Conservation (phyloP, 2,329 filamentous ascomycete genomes). For the Penicillium nordicum region DNA sequence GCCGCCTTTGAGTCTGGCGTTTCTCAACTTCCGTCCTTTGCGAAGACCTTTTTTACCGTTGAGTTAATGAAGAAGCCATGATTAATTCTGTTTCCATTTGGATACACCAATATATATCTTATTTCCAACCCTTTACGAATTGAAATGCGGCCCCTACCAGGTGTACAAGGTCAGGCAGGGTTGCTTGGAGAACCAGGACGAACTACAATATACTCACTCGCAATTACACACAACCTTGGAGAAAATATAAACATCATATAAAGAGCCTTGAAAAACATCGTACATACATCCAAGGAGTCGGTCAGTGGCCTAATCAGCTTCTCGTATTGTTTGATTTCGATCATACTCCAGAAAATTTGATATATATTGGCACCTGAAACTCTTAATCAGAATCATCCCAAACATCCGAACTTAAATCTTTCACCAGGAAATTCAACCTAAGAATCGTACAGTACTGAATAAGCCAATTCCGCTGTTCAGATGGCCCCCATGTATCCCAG, state of each 20-base stretch:
- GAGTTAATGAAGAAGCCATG: background rate
- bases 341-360: background rate
- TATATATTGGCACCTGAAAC: background rate
- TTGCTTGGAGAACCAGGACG: background rate
- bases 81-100: background rate
- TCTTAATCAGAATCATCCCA: background rate
- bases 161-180: too few relatives aligned
- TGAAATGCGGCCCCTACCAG: too few relatives aligned
- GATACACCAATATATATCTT: background rate
- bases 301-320: background rate
- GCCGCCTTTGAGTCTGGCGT: background rate
- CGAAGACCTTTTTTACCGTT: background rate
- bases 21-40: background rate
- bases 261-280: too few relatives aligned
- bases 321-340: background rate
- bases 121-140: too few relatives aligned
- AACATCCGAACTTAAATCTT: background rate
- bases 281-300: background rate
- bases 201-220: background rate
- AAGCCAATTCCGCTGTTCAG: background rate
- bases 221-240: too few relatives aligned
- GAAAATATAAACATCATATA: too few relatives aligned
- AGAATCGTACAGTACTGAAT: background rate
- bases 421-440: background rate
- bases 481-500: background rate